Evolutionary conservation across 2,329 filamentous ascomycete species (phyloP), one percentile per base, ranked within the genome.

Genomic region (Fusarium ambrosium): DNA sequence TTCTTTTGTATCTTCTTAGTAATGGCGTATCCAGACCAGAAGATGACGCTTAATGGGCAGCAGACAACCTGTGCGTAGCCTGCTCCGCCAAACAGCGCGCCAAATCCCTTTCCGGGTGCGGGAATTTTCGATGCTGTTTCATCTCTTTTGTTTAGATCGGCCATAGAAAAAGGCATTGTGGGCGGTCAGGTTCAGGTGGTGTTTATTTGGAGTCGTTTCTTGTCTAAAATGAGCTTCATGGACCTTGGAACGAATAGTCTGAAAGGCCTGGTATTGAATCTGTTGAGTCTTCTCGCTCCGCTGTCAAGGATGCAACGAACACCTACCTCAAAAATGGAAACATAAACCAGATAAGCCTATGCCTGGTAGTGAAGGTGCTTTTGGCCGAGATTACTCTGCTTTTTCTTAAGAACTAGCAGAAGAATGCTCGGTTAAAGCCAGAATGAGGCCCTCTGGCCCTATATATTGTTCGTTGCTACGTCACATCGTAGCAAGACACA

Each of bases 101-200:
- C 62, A 11, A 69, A 39, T 16, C 55, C 66, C 3, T 67, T 41
- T 2, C 11, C n/a, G 2, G 24, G 32, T 2, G 64, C 29, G 1
- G 63, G 67, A 13, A 69, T 39, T 13, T 69, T 69, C 6, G 60
- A 32, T 14, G 64, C 64, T 16, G 45, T 68, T 18, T 58, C 16
- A 16, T 69, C 67, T 11, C 20, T 69, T 6, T 4, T 11, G 48
- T 45, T 69, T 1, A 69, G 24, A 8, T 69, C 67, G 8, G 18
- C 29, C 6, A 68, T 62, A 6, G 67, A 62, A 11, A 69, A 58
- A 29, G 64, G 67, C 64, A 69, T 69, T 3, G 10, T 37, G 48
- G 18, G 11, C 5, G 20, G 3, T 2, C 29, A 16, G 27, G 10
- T 24, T 18, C 27, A 22, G n/a, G 41, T 43, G n/a, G 11, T 22